Base-by-base conservation (phyloP, 768 basidiomycete genomes). In the Russula emetica region DNA sequence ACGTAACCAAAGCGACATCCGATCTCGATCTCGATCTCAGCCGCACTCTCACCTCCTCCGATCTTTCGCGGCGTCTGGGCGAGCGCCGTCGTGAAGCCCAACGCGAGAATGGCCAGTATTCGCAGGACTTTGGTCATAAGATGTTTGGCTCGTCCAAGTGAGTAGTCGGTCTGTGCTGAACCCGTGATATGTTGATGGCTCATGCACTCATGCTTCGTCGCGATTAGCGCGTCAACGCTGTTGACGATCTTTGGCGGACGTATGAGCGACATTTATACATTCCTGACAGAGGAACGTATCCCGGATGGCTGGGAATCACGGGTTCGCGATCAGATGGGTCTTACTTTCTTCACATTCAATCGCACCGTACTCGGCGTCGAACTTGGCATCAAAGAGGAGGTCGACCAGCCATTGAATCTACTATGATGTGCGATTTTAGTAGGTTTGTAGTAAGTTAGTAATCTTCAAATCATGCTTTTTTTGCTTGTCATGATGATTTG, bases 281-380 rank as follows among this genome's bases (percentile, higher is more conserved):
- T 89, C 55, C 72, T 92, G n/a, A 71, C 77, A 10, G 86, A 92
- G 51, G 90, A 92, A 67, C 81, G 88, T 18, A 70, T 92, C 36
- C 85, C 86, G 0, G 78, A 86, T 0, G 83, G 83, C 24, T 92
- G 88, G 87, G 87, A 90, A 70, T 79, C 88, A 0, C 75, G 80
- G 16, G 72, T 83, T 34, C 77, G 80, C n/a, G 74, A 78, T 40
- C 81, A 75, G 0, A 75, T 78, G 59, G 89, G 90, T 0, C 72
- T 90, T 38, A 89, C 88, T 0, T 73, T 91, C 8, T 52, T 74
- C 14, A 71, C 72, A 10, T 83, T 88, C 76, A 87, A 90, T 69
- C 62, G 13, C 28, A 74, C 73, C 1, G 71, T 70, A 6, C n/a
- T 71, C 32, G 60, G 55, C 7, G 70, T 76, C 30, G 75, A 75